Base-by-base conservation (phyloP, 805 yeast genomes). In the Sporopachydermia lactativora region DNA sequence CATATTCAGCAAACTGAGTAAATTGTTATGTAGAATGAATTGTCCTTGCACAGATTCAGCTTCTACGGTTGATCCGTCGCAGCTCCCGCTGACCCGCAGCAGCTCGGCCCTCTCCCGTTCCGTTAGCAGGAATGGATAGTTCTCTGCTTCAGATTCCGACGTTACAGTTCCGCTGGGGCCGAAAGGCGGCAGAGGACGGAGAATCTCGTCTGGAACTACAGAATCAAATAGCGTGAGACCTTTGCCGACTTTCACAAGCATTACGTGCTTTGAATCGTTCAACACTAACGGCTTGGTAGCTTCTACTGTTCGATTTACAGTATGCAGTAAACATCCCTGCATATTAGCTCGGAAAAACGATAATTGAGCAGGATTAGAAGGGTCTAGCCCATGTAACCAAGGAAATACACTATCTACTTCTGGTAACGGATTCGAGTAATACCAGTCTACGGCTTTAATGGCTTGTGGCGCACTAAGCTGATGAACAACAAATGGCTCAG, bases 371-470 rank as follows among this genome's bases (percentile, higher is more conserved):
- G 66, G 61, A 50, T 75, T 74, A 28, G 66, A 64, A 11, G 64
- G 65, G 45, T 78, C 75, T 36, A 81, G 63, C 1, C 94, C 92
- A 55, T 88, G 95, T 17, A 84, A 64, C 96, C 96, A 86, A 0
- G 96, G 96, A 50, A 86, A 88, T 68, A 88, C 73, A 6, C 52
- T 52, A 17, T 66, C 70, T 15, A 88, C 78, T 3, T 71, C 71
- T 0, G 96, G 95, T 35, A 78, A 52, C 2, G 64, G 60, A 8
- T 47, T 40, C 17, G 54, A 49, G 35, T 53, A 51, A 24, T 50
- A 52, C 15, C 43, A 34, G 39, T 50, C 52, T 13, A 60, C 40
- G 3, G 59, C 55, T 6, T 36, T 39, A 16, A 24, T n/a, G 8
- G 31, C 31, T 24, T 24, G 31, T 8, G 31, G 31, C 8, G 31